These are phyloP conservation scores for Daedaleopsis sinensis DNA, from an alignment of 768 basidiomycete genomes.

Conservation along the genomic window DNA sequence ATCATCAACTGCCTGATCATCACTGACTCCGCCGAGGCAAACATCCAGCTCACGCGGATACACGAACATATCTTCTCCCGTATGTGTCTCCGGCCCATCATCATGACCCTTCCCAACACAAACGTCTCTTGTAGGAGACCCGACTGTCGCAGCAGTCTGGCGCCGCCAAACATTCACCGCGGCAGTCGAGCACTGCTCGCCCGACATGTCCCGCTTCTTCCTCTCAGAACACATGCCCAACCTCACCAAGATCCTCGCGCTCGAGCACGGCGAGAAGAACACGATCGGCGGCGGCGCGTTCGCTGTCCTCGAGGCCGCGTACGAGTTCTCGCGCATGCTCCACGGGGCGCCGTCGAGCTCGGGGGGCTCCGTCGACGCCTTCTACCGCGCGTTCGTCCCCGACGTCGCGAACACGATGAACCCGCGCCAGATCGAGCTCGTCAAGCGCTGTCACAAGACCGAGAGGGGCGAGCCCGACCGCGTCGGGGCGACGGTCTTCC, in stretches of 20 bases:
- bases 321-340: constrained; percentile 84
- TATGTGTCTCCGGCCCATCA: constrained; percentile 41
- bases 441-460: constrained; percentile 78
- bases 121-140: constrained; percentile 57
- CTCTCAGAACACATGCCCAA: constrained; percentile 73
- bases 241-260: constrained; percentile 55
- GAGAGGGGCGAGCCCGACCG: constrained; percentile 73
- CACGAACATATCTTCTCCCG: constrained; percentile 88
- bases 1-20: constrained; percentile 86
- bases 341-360: constrained; percentile 64
- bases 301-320: constrained; percentile 71
- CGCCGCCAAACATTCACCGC: constrained; percentile 88
- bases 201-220: constrained; percentile 68
- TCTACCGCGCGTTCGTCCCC: constrained; percentile 87
- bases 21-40: constrained; percentile 84
- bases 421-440: constrained; percentile 80
- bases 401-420: constrained; percentile 77
- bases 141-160: constrained; percentile 90
- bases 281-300: constrained; percentile 39
- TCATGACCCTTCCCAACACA: not conserved
- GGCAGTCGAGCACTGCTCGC: constrained; percentile 76
- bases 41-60: constrained; percentile 80
- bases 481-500: constrained; percentile 86
- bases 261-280: constrained; percentile 27
- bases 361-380: constrained; percentile 61